A percentile compares a stretch with the other conserved stretches of the same genome.
phyloP scores from a whole-genome alignment of 192 early-diverging fungal genomes.

The Mycoemilia scoparia region DNA sequence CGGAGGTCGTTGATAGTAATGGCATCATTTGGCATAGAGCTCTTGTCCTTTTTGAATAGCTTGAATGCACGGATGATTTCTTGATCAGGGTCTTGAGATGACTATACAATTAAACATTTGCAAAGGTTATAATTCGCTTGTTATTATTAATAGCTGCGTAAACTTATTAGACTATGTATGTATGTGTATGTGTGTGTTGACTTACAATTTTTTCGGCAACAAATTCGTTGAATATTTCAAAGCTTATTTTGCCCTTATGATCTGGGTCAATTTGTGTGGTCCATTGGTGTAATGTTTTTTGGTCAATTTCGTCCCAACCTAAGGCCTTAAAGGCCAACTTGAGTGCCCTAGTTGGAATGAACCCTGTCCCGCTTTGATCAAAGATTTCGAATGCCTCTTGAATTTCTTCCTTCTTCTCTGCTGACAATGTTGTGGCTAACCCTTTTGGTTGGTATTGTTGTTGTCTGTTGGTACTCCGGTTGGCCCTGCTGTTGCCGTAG shows the following conservation, averaged over 20 bases:
- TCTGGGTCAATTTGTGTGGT: conserved; percentile 12
- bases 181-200: too few relatives aligned
- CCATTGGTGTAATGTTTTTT: conserved; percentile 5
- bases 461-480: too few relatives aligned
- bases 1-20: conserved; percentile 65
- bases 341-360: conserved; percentile 7
- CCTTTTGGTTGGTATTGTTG: too few relatives aligned
- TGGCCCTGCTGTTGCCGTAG: too few relatives aligned
- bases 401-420: conserved; percentile 23
- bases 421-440: too few relatives aligned
- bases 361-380: conserved; percentile 12
- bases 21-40: conserved; percentile 28
- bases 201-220: too few relatives aligned
- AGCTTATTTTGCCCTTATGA: conserved; percentile 9
- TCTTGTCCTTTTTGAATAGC: conserved; percentile 55
- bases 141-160: too few relatives aligned
- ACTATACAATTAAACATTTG: conserved; percentile 4
- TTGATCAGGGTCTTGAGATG: conserved; percentile 33
- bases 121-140: too few relatives aligned
- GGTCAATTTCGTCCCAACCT: conserved; percentile 1
- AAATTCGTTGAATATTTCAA: conserved; percentile 13
- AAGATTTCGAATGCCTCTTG: conserved; percentile 17
- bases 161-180: too few relatives aligned
- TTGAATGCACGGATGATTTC: conserved; percentile 60
- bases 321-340: conserved; percentile 6